Base-by-base conservation (phyloP, 177 flowering plant genomes). In the Tripterygium wilfordii region DNA sequence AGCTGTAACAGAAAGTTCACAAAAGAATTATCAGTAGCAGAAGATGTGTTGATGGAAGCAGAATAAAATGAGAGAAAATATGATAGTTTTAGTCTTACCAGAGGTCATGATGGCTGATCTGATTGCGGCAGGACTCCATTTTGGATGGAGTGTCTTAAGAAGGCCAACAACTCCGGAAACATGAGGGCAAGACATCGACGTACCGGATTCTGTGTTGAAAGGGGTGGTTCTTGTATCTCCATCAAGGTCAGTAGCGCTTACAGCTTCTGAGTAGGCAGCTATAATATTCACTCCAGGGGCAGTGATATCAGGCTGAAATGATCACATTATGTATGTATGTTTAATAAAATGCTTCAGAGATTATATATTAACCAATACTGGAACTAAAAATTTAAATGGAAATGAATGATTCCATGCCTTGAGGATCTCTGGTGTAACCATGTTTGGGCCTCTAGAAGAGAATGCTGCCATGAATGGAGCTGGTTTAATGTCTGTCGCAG, bases 171-270 rank as follows among this genome's bases (percentile, higher is more conserved):
- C 46, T 1, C 96, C 94, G 2, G 96, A 17, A 16, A 84, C 67
- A 46, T 82, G 96, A 48, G 96, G 96, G 47, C 90, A 82, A 0
- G 96, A 65, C 94, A 88, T 85, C 1, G 94, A 88, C 2, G 96
- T 85, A 1, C 96, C 96, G 0, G 92, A 78, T n/a, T 17, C 33
- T 10, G 57, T 13, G 36, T 22, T 67, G 54, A 38, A 88, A 10
- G 72, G 54, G 44, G 62, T 31, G 23, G 61, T 57, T 0, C 87
- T 75, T 0, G 41, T 45, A 24, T 86, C 95, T 2, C 3, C 32
- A 0, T 3, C 15, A 9, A 4, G 0, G 0, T 43, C 73, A 3
- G 85, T 60, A 0, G 86, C 79, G 19, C 69, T 36, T 2, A 4
- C 5, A 31, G 62, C 77, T 61, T 60, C 74, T 0, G 65, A 51